Conservation (phyloP, 2,329 filamentous ascomycete species). For the Colletotrichum sp. region DNA sequence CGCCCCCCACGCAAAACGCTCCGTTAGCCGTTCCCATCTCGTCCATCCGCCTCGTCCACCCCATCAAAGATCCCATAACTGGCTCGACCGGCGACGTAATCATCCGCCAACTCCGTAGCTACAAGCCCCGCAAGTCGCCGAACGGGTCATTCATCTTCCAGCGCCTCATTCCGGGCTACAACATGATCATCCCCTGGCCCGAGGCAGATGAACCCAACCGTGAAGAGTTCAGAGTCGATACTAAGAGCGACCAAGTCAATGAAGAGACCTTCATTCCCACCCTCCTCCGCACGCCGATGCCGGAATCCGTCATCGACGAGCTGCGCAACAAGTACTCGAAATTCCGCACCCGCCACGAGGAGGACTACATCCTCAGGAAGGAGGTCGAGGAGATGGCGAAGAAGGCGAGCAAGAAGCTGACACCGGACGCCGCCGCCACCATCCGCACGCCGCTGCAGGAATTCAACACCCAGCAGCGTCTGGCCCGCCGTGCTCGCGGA, state of each 20-base stretch:
- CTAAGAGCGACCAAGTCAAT: conserved; percentile 77
- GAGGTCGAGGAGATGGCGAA: conserved; percentile 59
- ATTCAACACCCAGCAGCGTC: conserved; percentile 60
- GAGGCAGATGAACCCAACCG: conserved; percentile 47
- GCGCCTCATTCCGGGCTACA: conserved; percentile 72
- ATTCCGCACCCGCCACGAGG: conserved; percentile 82
- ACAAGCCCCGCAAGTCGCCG: conserved; percentile 51
- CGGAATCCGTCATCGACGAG: conserved; percentile 80
- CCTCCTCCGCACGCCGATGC: conserved; percentile 79
- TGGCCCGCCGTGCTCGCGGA: conserved; percentile 55
- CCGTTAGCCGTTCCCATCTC: conserved; percentile 69
- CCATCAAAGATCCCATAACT: conserved; percentile 70
- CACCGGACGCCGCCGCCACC: conserved; percentile 39
- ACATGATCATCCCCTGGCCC: conserved; percentile 81
- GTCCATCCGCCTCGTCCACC: conserved; percentile 81
- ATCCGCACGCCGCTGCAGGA: conserved; percentile 66
- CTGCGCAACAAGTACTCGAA: conserved; percentile 81
- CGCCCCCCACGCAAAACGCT: conserved; percentile 51
- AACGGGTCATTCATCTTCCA: conserved; percentile 46
- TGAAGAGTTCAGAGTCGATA: conserved; percentile 70
- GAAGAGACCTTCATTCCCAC: conserved; percentile 79
- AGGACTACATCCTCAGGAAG: conserved; percentile 72
- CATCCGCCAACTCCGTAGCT: conserved; percentile 68
- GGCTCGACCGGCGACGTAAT: conserved; percentile 75
- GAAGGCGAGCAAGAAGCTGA: conserved; percentile 65